A percentile compares a stretch with the other conserved stretches of the same genome.
phyloP scores from a whole-genome alignment of 2,329 filamentous ascomycete genomes.

The Hypoxylon sp. region DNA sequence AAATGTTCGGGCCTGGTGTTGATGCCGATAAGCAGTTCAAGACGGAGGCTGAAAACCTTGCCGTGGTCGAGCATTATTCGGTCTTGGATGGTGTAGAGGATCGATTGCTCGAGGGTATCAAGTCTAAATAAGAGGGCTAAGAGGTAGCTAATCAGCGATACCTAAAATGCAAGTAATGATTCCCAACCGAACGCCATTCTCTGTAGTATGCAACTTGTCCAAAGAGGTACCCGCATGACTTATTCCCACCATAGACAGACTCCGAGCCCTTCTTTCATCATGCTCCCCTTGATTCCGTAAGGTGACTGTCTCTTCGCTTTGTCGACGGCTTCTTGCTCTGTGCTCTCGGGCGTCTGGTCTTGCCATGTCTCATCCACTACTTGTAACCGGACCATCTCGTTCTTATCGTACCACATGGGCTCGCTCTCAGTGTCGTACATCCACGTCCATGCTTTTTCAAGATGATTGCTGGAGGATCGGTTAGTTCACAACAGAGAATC shows the following conservation, averaged over 20 bases:
- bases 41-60: conserved; percentile 93
- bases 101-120: conserved; percentile 75
- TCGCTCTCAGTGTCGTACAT: conserved; percentile 72
- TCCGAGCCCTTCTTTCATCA: conserved; percentile 73
- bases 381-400: conserved; percentile 88
- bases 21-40: conserved; percentile 97
- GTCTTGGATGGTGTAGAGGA: conserved; percentile 91
- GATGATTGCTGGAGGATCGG: conserved; percentile 69
- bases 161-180: conserved; percentile 26
- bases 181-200: conserved; percentile 34
- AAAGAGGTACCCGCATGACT: conserved; percentile 17
- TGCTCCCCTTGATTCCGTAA: conserved; percentile 76
- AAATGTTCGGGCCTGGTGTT: conserved; percentile 91
- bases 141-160: conserved; percentile 32
- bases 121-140: conserved; percentile 52
- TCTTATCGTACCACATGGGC: conserved; percentile 87
- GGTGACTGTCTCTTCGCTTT: conserved; percentile 73
- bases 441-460: conserved; percentile 89
- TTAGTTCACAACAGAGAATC: conserved; percentile 49
- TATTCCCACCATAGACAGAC: conserved; percentile 74
- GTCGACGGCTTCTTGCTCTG: conserved; percentile 68
- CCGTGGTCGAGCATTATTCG: conserved; percentile 93
- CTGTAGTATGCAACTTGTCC: conserved; percentile 36
- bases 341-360: conserved; percentile 82
- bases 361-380: conserved; percentile 92